These are phyloP conservation scores for Grosmannia serpens DNA, from an alignment of 2,329 filamentous ascomycete genomes.

Conservation along the genomic window DNA sequence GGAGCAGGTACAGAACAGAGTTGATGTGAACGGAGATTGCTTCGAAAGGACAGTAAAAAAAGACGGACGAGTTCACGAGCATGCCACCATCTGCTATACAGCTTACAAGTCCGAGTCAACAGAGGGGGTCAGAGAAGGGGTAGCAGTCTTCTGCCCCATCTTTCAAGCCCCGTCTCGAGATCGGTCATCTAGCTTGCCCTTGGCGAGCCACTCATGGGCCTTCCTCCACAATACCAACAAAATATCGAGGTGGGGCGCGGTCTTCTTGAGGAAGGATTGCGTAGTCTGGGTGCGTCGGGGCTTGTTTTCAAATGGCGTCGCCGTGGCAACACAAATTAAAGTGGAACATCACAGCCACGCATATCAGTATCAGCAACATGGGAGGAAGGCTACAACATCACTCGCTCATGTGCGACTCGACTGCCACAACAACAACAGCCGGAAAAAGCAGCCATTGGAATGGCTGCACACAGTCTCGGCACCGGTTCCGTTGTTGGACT, in stretches of 20 bases:
- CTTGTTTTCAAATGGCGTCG: background rate
- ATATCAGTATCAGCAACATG: background rate
- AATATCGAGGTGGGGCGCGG: background rate
- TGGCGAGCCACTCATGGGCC: background rate
- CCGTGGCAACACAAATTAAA: background rate
- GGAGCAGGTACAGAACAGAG: background rate
- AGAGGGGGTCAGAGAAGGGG: background rate
- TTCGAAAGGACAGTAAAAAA: background rate
- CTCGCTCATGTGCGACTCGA: too few species aligned
- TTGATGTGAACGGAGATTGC: too few species aligned
- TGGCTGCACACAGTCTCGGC: too few species aligned
- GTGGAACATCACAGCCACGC: background rate
- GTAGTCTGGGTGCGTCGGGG: background rate
- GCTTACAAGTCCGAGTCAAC: background rate
- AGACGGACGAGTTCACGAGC: background rate
- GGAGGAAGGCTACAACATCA: too few species aligned
- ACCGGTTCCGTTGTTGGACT: too few species aligned
- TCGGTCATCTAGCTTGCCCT: background rate
- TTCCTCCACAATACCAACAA: background rate
- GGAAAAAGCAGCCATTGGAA: too few species aligned
- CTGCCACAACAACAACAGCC: too few species aligned
- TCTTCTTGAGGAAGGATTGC: background rate
- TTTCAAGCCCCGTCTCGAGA: background rate
- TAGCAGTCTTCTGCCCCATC: background rate
- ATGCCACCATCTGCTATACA: background rate